Evolutionary conservation across 192 early-diverging fungal genomes (phyloP).

Genomic region (Lunasporangiospora selenospora): DNA sequence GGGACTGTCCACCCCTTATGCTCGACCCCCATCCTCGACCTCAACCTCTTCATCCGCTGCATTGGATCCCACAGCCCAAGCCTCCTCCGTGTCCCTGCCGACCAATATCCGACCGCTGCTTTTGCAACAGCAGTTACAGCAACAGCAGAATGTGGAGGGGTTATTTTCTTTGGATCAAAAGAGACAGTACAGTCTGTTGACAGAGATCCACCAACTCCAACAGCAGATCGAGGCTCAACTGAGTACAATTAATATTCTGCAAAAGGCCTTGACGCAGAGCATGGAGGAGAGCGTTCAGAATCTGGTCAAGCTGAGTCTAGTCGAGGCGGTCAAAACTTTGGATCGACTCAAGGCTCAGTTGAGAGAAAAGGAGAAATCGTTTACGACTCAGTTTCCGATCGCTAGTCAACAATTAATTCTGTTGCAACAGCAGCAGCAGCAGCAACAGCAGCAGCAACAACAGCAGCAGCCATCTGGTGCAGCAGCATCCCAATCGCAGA

Average conservation of each 20-base stretch:
- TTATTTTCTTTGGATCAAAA: slow-evolving; percentile 20
- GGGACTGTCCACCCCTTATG: too few relatives aligned
- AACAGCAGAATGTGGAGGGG: neutral
- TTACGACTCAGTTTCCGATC: slow-evolving; percentile 25
- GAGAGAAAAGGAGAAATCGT: slow-evolving; percentile 13
- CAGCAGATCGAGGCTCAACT: slow-evolving; percentile 20
- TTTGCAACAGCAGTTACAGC: slow-evolving; percentile 8
- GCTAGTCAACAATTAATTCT: slow-evolving; percentile 27
- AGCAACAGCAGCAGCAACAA: slow-evolving; percentile 2
- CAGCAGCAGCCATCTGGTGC: too few relatives aligned
- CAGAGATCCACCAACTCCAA: slow-evolving; percentile 30
- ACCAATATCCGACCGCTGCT: slow-evolving; percentile 4
- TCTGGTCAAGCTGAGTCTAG: neutral
- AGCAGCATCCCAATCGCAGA: too few relatives aligned
- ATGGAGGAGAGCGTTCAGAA: slow-evolving; percentile 21
- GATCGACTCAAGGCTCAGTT: slow-evolving; percentile 14
- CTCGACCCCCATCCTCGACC: too few relatives aligned
- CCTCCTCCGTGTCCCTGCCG: too few relatives aligned
- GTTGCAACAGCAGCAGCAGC: slow-evolving; percentile 11
- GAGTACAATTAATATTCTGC: slow-evolving; percentile 8
- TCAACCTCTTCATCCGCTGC: too few relatives aligned
- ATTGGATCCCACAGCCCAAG: neutral
- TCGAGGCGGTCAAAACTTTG: slow-evolving; percentile 20
- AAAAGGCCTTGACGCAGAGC: slow-evolving; percentile 14
- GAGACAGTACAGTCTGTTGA: slow-evolving; percentile 20